A percentile compares a stretch with the other conserved stretches of the same genome.
Conservation (phyloP, 2,329 filamentous ascomycete species). For the Cyanodermella asteris region DNA sequence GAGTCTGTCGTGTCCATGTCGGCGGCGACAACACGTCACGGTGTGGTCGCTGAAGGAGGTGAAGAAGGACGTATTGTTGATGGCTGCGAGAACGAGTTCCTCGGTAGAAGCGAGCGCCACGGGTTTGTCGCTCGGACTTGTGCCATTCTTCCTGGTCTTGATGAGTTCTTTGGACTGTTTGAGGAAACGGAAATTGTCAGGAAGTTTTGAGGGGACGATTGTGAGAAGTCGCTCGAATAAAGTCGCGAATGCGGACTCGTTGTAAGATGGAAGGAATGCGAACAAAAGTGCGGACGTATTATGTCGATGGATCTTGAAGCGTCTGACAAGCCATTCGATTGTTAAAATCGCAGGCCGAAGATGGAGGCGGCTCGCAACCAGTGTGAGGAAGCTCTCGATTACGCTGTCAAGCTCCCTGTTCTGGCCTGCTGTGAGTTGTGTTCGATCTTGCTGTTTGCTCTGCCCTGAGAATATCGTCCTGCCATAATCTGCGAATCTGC, state of each 20-base stretch:
- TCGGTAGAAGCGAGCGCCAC: no score
- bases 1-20: conserved; percentile 54
- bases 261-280: conserved; percentile 84
- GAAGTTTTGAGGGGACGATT: conserved; percentile 55
- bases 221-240: no score
- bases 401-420: conserved; percentile 62
- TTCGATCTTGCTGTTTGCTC: conserved; percentile 72
- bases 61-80: conserved; percentile 56
- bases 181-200: conserved; percentile 61
- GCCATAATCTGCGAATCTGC: conserved; percentile 52
- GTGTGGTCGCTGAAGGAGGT: conserved; percentile 58
- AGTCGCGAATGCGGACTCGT: conserved; percentile 62
- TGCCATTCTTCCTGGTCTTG: no score
- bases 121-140: no score
- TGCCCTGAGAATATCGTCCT: conserved; percentile 78
- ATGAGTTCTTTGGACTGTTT: no score
- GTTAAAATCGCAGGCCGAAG: conserved; percentile 77
- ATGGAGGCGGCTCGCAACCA: conserved; percentile 54
- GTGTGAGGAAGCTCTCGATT: conserved; percentile 60
- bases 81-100: no score
- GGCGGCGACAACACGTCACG: conserved; percentile 46
- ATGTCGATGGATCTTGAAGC: conserved; percentile 85
- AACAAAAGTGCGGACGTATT: conserved; percentile 60
- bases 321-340: conserved; percentile 80
- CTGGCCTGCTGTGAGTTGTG: conserved; percentile 58